Evolutionary conservation across 2,329 filamentous ascomycete genomes (phyloP), one percentile per base, ranked within the genome.

Genomic region (Tricladium varicosporioides): DNA sequence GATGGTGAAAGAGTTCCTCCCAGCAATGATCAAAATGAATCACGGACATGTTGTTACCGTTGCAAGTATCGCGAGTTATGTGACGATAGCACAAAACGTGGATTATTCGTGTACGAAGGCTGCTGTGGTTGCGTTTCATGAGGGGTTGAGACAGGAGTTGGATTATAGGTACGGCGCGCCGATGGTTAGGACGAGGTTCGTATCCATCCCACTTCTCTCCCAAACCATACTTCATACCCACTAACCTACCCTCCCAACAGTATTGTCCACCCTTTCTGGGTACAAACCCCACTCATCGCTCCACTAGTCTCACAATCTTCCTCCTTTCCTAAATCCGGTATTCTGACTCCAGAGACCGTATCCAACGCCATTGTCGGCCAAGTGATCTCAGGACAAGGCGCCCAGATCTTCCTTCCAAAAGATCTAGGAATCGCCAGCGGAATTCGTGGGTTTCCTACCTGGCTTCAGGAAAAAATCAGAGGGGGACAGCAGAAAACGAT

Each of bases 1-100:
- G 56, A 78, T 74, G 56, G 74, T 79, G 9, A 73, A 76, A 51
- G 78, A 79, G 60, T 81, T 82, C 68, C 62, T 82, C 32, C 80
- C 80, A 0, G 69, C 71, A 50, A 82, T 82, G 79, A 64, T 81
- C 18, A 63, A 65, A 46, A 69, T 71, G 15, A 77, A 80, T 61
- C 80, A 81, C 61, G 82, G 82, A 2, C 81, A 84, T 45, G 36
- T 62, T 9, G 73, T 85, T 10, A 82, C 80, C 0, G 73, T 85
- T 13, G 80, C 82, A 2, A 80, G 77, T 57, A 73, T 78, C 65
- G 79, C 79, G 9, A 78, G 76, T 36, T 83, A 79, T 63, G 56
- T 80, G 5, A 70, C 71, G 0, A 60, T 77, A 3, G 75, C 72
- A 1, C 75, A 78, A 31, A 77, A 83, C 60, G 76, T 76, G 9